Evolutionary conservation across 257 asterid genomes (phyloP), one percentile per base, ranked within the genome.

Genomic region (Nicotiana knightiana): DNA sequence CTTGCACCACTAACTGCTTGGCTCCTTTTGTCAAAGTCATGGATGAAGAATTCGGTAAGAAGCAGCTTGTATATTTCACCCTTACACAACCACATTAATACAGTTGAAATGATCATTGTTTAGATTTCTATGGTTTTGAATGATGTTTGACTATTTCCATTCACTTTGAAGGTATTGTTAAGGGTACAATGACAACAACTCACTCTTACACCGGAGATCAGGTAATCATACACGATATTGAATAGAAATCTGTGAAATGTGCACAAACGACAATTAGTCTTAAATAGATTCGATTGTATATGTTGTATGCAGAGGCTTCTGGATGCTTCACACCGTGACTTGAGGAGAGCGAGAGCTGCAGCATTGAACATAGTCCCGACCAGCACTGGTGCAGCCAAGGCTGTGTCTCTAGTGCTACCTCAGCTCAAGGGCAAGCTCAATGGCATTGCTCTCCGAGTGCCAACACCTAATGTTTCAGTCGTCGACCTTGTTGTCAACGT

Each of bases 171-270:
- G 99, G 99, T 68, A 95, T 95, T 83, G 98, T 91, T 70, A 95
- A 95, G 92, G 99, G 98, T 37, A 95, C 97, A 13, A 95, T 95
- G 99, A 95, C 99, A 66, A 95, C 99, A 70, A 95, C 99, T 9
- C 98, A 93, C 87, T 95, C 99, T 16, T 95, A 95, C 93, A 95
- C 99, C 5, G 98, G 99, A 54, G 99, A 95, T 88, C 98, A 94
- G 97, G 96, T 93, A 87, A 84, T 65, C 67, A 24, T 48, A 48
- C 3, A 8, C 4, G 9, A 46, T 73, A 48, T 5, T 12, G 35
- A 24, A 46, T 4, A 11, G 61, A 33, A 73, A 48, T 46, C 32
- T 12, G 21, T 6, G 39, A 71, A 71, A 48, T 4, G 24, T 73
- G 79, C 39, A 13, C 13, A 66, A 32, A 15, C 0, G 43, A 16